phyloP scores from a whole-genome alignment of 305 asterid genomes.

The Salvia sclarea region DNA sequence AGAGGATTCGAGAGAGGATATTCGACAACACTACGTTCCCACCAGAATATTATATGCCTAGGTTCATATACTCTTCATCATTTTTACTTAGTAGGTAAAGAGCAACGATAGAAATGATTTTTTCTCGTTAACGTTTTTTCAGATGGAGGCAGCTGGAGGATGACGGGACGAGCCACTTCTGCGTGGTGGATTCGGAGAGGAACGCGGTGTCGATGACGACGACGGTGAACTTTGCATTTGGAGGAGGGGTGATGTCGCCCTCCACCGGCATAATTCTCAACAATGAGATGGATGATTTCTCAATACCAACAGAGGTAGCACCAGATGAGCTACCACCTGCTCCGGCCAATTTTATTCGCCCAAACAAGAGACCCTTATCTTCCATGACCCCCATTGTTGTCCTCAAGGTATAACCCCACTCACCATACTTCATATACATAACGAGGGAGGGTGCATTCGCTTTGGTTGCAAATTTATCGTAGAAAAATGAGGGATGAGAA shows the following conservation, averaged over 20 bases:
- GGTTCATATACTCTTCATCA: constrained; percentile 1
- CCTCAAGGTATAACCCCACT: constrained; percentile 67
- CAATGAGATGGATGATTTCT: constrained; percentile 94
- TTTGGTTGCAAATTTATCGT: no score
- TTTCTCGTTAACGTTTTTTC: not conserved
- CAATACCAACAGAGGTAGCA: constrained; percentile 64
- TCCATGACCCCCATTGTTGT: constrained; percentile 85
- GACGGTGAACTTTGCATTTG: constrained; percentile 70
- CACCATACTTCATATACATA: not conserved
- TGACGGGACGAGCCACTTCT: constrained; percentile 86
- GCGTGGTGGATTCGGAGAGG: constrained; percentile 79
- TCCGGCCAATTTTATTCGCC: constrained; percentile 77
- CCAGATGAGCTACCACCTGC: constrained; percentile 79
- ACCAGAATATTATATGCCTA: constrained; percentile 63
- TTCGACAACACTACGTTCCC: constrained; percentile 92
- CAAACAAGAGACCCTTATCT: constrained; percentile 84
- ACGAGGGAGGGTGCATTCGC: no score
- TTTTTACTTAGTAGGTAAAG: not conserved
- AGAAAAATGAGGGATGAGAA: no score
- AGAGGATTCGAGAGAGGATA: constrained; percentile 52
- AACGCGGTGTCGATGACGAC: constrained; percentile 90
- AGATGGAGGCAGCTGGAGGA: constrained; percentile 85
- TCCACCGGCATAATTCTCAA: constrained; percentile 88
- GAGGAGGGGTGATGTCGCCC: constrained; percentile 77
- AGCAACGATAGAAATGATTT: no score